A percentile compares a stretch with the other conserved stretches of the same genome.
Evolutionary conservation across 163 green algal genomes (phyloP).

Genomic region (Trebouxiophyceae sp.): DNA sequence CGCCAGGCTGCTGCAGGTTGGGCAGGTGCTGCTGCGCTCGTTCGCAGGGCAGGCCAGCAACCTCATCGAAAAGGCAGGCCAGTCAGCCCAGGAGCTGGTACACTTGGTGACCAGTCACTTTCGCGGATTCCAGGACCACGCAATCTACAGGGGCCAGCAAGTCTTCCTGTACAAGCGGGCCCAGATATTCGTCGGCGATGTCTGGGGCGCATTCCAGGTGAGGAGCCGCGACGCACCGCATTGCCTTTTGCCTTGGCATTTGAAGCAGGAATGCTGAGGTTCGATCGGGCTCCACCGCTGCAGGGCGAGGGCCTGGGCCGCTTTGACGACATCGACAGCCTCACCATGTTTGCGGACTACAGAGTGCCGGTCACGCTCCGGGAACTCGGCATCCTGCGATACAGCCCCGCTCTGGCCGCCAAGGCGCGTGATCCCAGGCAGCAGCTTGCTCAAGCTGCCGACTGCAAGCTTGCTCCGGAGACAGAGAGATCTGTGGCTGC

Average conservation of each 20-base stretch:
- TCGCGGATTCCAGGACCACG: conserved; percentile 80
- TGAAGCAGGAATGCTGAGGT: not conserved
- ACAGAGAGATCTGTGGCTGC: not conserved
- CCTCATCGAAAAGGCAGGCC: conserved; percentile 53
- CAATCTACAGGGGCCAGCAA: conserved; percentile 60
- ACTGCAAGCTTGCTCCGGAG: not conserved
- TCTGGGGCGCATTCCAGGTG: conserved; percentile 62
- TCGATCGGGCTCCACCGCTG: not conserved
- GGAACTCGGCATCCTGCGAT: conserved; percentile 62
- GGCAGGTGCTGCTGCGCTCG: conserved; percentile 32
- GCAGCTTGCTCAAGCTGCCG: not conserved
- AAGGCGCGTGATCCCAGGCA: too few relatives aligned
- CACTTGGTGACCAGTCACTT: conserved; percentile 60
- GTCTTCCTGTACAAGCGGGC: conserved; percentile 92
- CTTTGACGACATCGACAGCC: conserved; percentile 71
- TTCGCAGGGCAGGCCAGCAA: conserved; percentile 58
- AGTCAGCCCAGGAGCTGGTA: conserved; percentile 59
- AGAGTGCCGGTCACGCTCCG: conserved; percentile 68
- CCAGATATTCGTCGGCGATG: conserved; percentile 88
- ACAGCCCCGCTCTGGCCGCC: conserved; percentile 32
- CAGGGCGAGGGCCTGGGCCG: conserved; percentile 55
- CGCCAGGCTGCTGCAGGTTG: conserved; percentile 39
- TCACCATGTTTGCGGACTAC: conserved; percentile 96
- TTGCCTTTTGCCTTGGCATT: not conserved
- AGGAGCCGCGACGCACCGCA: not conserved